These are phyloP conservation scores for Geoglossum glabrum DNA, from an alignment of 495 filamentous ascomycete species.

Conservation along the genomic window DNA sequence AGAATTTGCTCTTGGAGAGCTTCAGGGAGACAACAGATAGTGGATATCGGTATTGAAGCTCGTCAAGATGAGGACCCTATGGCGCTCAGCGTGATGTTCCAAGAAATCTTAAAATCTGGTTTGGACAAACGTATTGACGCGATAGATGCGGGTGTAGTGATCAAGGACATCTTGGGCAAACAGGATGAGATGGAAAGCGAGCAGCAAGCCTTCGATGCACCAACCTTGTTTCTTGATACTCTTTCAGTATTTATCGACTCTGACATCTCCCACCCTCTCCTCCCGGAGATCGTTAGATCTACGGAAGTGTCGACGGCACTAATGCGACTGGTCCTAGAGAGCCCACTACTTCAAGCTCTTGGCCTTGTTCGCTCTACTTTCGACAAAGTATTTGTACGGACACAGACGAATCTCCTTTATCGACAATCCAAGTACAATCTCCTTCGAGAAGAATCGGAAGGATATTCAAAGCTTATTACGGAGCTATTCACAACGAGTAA, in stretches of 20 bases:
- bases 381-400: conserved; percentile 58
- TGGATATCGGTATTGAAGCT: conserved; percentile 29
- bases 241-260: conserved; percentile 54
- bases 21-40: conserved; percentile 25
- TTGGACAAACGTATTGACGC: conserved; percentile 46
- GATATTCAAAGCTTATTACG: conserved; percentile 73
- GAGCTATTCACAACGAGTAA: conserved; percentile 70
- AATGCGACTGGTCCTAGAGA: conserved; percentile 73
- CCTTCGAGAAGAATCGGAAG: conserved; percentile 86
- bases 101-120: conserved; percentile 61
- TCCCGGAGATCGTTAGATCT: conserved; percentile 39
- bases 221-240: conserved; percentile 60
- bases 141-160: conserved; percentile 43
- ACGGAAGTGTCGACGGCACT: conserved; percentile 48
- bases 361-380: conserved; percentile 73
- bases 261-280: conserved; percentile 25
- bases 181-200: conserved; percentile 16
- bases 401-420: conserved; percentile 81
- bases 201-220: conserved; percentile 31
- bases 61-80: conserved; percentile 42
- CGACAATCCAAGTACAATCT: conserved; percentile 93
- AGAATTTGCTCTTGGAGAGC: conserved; percentile 28
- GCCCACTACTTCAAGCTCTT: conserved; percentile 46
- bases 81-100: conserved; percentile 49
- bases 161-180: conserved; percentile 52